Evolutionary conservation across 2,329 filamentous ascomycete genomes (phyloP), one percentile per base, ranked within the genome.

Genomic region (Microsporum audouinii): DNA sequence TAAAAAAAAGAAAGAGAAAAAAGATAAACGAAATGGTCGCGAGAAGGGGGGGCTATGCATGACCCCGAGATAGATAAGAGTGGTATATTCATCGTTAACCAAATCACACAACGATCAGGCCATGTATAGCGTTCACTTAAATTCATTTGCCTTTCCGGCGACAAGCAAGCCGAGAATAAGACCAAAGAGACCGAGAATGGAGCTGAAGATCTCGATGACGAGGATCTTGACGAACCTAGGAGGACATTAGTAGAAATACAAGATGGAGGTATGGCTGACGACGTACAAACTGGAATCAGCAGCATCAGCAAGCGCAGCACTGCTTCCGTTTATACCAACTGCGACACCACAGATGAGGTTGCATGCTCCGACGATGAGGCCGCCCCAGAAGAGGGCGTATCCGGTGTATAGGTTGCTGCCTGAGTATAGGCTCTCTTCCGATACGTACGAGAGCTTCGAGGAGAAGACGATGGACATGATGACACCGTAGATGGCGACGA

Each of bases 391-490:
- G 59, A 99, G 78, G 38, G 94, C 91, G 73, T 86, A 99, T 66
- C 94, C 94, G 29, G 91, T 96, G 74, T 95, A 99, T 79, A 92
- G 94, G 71, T 90, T 89, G 73, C 84, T 85, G 59, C 83, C 84
- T 10, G 87, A 87, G 77, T 87, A 88, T 34, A 91, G 75, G 17
- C 82, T 80, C 43, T 86, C 83, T 61, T 82, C 81, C 49, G 79
- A 72, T 34, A 94, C 82, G 61, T 81, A 75, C 68, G 83, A 82
- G 68, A 99, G 78, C 77, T 96, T 95, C 64, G 91, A 83, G 51
- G 91, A 95, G 80, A 97, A 97, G 70, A 99, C 88, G 74, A 99
- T 99, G 70, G 91, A 88, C 91, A 99, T 99, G 78, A 99, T 99
- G 77, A 99, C 92, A 70, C 95, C 95, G 82, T 99, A 99, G 76